Evolutionary conservation across 257 asterid genomes (phyloP).

Genomic region (Fraxinus quadrangulata): DNA sequence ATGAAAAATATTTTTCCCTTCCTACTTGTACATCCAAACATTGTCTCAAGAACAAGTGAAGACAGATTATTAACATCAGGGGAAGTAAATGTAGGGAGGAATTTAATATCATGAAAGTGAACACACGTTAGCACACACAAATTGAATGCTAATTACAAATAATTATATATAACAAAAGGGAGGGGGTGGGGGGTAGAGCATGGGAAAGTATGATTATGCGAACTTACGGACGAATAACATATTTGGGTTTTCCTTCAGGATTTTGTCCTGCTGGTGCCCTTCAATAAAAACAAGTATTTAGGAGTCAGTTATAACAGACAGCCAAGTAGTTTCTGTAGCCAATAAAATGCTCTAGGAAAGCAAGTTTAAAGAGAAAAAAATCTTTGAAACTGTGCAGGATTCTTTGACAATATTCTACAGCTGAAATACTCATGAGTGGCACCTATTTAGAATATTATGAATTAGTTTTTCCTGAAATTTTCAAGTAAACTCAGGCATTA

Average conservation of each 20-base stretch:
- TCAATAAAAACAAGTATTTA: constrained; percentile 27
- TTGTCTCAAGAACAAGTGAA: constrained; percentile 5
- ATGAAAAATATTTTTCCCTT: neutral
- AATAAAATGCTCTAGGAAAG: neutral
- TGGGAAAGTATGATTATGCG: constrained; percentile 7
- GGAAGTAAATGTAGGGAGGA: constrained; percentile 2
- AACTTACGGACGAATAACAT: constrained; percentile 90
- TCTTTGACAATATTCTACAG: neutral
- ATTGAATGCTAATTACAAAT: constrained; percentile 2
- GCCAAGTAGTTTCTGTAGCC: constrained; percentile 1
- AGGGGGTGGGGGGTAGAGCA: no score
- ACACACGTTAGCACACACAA: constrained; percentile 7
- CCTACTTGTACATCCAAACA: neutral
- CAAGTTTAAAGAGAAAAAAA: neutral
- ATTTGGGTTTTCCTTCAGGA: constrained; percentile 91
- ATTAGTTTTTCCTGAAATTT: neutral
- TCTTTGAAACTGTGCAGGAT: neutral
- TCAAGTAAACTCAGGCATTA: neutral
- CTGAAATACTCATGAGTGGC: neutral
- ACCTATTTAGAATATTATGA: neutral
- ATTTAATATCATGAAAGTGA: constrained; percentile 9
- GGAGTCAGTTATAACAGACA: constrained; percentile 16
- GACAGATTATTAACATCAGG: neutral
- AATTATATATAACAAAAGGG: no score
- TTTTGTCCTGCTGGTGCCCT: constrained; percentile 85